Evolutionary conservation across 176 grass and related monocot genomes (phyloP).

Genomic region (Poa annua): DNA sequence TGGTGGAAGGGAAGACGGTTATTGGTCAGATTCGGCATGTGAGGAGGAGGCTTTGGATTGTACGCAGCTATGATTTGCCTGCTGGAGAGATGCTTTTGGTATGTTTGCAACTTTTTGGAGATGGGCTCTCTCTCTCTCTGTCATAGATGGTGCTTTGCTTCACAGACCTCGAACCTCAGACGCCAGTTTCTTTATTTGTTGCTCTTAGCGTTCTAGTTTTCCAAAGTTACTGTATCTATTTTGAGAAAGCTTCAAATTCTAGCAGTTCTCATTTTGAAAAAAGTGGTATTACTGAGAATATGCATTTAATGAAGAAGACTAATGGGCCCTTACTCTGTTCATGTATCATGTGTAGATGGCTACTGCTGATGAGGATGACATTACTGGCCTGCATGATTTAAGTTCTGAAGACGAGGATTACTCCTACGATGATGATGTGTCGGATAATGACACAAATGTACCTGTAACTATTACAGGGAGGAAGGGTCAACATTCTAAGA

Average conservation of each 20-base stretch:
- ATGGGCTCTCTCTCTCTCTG: neutral
- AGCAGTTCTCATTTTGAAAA: neutral
- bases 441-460: conserved; percentile 73
- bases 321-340: conserved; percentile 17
- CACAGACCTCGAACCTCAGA: neutral
- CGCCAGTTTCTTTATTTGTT: neutral
- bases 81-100: neutral
- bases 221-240: neutral
- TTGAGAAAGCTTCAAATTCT: conserved; percentile 12
- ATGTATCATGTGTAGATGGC: conserved; percentile 70
- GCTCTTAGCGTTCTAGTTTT: conserved; percentile 1
- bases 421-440: conserved; percentile 76
- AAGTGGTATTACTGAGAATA: neutral
- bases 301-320: conserved; percentile 37
- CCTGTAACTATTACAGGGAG: conserved; percentile 58
- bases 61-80: neutral
- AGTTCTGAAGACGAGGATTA: conserved; percentile 98
- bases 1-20: neutral
- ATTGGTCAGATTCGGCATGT: conserved; percentile 3
- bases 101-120: neutral
- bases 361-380: conserved; percentile 82
- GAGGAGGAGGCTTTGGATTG: conserved; percentile 5
- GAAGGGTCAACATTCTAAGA: conserved; percentile 79
- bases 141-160: neutral
- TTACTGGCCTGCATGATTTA: conserved; percentile 69